phyloP scores from a whole-genome alignment of 1,139 yeast genomes.

The Waltiozyma sp. region DNA sequence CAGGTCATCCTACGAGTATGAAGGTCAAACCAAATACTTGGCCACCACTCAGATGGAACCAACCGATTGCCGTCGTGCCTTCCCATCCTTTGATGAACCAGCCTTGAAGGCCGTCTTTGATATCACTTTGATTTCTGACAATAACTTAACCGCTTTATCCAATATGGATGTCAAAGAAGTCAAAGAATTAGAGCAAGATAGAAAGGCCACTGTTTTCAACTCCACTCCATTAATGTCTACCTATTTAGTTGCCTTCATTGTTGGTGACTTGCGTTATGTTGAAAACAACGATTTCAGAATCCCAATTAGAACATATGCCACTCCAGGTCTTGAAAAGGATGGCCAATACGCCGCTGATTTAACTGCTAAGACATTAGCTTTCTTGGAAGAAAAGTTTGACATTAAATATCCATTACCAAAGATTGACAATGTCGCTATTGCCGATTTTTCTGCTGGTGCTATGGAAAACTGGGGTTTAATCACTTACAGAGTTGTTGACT shows the following conservation, averaged over 20 bases:
- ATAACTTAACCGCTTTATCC: constrained; percentile 55
- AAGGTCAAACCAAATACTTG: constrained; percentile 52
- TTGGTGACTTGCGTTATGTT: constrained; percentile 65
- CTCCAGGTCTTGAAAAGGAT: constrained; percentile 53
- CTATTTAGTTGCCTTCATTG: constrained; percentile 66
- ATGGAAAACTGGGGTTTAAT: constrained; percentile 79
- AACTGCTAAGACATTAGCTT: constrained; percentile 57
- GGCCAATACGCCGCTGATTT: constrained; percentile 57
- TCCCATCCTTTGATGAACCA: constrained; percentile 89
- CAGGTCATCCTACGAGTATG: constrained; percentile 53
- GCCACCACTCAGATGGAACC: constrained; percentile 87
- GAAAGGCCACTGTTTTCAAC: constrained; percentile 37
- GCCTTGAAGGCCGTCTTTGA: constrained; percentile 71
- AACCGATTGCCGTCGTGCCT: constrained; percentile 82
- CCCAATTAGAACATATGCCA: constrained; percentile 64
- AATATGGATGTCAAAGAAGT: constrained; percentile 66
- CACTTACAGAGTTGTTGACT: constrained; percentile 62
- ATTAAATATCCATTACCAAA: constrained; percentile 64
- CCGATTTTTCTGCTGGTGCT: constrained; percentile 68
- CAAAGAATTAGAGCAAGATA: constrained; percentile 33
- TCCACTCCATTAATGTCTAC: constrained; percentile 67
- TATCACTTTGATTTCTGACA: constrained; percentile 49
- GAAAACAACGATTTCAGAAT: constrained; percentile 32
- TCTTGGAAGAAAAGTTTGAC: constrained; percentile 53
- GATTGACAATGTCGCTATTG: constrained; percentile 65